These are phyloP conservation scores for Cyberlindnera subsufficiens DNA, from an alignment of 805 yeast species.

Conservation along the genomic window DNA sequence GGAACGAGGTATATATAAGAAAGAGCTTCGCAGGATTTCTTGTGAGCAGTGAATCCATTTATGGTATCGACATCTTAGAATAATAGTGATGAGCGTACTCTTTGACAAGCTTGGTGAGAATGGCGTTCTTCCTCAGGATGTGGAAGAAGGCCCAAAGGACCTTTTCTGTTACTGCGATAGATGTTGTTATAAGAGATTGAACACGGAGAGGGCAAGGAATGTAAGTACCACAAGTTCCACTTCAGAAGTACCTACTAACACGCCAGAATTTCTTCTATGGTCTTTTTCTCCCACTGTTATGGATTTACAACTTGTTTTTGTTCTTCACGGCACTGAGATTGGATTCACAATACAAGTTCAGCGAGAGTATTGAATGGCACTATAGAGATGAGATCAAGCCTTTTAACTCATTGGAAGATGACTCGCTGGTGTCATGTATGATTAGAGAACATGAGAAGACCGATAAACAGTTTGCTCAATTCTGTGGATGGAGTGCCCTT, in stretches of 20 bases:
- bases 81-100: no score
- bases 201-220: slow-evolving; percentile 5
- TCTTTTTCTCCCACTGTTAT: slow-evolving; percentile 10
- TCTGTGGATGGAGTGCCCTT: slow-evolving; percentile 17
- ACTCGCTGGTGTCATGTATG: slow-evolving; percentile 6
- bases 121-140: neutral
- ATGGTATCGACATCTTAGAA: no score
- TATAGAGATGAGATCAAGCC: slow-evolving; percentile 12
- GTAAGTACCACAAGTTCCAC: slow-evolving; percentile 9
- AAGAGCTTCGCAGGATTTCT: no score
- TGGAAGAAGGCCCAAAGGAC: slow-evolving; percentile 9
- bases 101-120: no score
- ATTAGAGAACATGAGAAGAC: slow-evolving; percentile 11
- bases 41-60: no score
- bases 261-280: slow-evolving; percentile 21
- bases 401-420: slow-evolving; percentile 1
- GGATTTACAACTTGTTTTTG: slow-evolving; percentile 15
- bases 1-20: neutral
- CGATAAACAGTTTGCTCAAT: slow-evolving; percentile 6
- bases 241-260: neutral
- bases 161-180: slow-evolving; percentile 16
- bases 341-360: slow-evolving; percentile 10
- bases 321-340: slow-evolving; percentile 3
- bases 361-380: slow-evolving; percentile 13
- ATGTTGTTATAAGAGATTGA: slow-evolving; percentile 13